Evolutionary conservation across 768 basidiomycete species (phyloP).

Genomic region (Leccinum pellstonianum): DNA sequence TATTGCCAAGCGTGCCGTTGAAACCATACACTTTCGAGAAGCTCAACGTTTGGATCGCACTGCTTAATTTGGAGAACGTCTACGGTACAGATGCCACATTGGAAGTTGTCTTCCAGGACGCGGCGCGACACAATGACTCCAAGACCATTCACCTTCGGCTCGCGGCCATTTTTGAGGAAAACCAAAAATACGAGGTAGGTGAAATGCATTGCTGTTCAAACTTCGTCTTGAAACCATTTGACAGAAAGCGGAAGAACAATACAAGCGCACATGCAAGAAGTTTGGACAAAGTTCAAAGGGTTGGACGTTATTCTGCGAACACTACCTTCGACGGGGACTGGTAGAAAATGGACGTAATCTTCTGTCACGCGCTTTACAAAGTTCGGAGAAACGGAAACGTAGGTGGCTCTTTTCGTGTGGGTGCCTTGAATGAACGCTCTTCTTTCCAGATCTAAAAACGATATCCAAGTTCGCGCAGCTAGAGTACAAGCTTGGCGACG

Average conservation of each 20-base stretch:
- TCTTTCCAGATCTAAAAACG: slow-evolving; percentile 78
- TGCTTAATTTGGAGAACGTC: slow-evolving; percentile 90
- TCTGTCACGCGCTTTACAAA: slow-evolving; percentile 84
- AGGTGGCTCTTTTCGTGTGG: slow-evolving; percentile 32
- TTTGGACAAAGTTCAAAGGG: slow-evolving; percentile 91
- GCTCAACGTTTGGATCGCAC: slow-evolving; percentile 95
- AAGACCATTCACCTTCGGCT: slow-evolving; percentile 86
- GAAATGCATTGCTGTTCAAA: slow-evolving; percentile 11
- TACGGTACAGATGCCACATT: slow-evolving; percentile 84
- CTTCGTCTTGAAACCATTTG: not conserved
- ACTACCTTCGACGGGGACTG: slow-evolving; percentile 70
- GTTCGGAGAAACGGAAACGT: slow-evolving; percentile 94
- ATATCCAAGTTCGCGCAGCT: slow-evolving; percentile 93
- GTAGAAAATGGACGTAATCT: slow-evolving; percentile 82
- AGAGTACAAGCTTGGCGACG: slow-evolving; percentile 92
- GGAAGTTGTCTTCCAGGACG: slow-evolving; percentile 86
- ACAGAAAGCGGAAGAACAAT: slow-evolving; percentile 93
- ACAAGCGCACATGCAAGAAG: slow-evolving; percentile 87
- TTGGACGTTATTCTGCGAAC: slow-evolving; percentile 88
- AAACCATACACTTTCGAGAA: slow-evolving; percentile 92
- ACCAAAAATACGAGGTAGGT: slow-evolving; percentile 74
- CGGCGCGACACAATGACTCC: slow-evolving; percentile 85
- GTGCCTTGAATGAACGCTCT: slow-evolving; percentile 1
- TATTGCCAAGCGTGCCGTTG: slow-evolving; percentile 79
- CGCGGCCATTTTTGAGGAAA: slow-evolving; percentile 80